phyloP scores from a whole-genome alignment of 805 yeast genomes.

The Candida ponderosae region DNA sequence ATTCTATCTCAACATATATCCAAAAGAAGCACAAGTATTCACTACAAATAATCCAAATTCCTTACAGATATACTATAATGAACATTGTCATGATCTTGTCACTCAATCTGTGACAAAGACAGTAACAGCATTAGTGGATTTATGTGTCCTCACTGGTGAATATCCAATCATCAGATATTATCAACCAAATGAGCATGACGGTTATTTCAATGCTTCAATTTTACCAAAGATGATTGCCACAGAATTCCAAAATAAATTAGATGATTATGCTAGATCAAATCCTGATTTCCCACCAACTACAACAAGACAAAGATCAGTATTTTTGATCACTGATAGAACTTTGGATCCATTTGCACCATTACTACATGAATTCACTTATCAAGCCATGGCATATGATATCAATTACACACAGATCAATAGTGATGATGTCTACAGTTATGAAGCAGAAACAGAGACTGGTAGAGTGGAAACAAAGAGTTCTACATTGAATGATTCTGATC shows the following conservation, averaged over 20 bases:
- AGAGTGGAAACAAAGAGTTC: slow-evolving; percentile 35
- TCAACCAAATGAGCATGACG: slow-evolving; percentile 40
- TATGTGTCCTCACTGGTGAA: slow-evolving; percentile 78
- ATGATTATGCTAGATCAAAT: slow-evolving; percentile 64
- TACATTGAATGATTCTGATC: slow-evolving; percentile 51
- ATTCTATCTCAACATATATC: slow-evolving; percentile 44
- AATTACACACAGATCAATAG: slow-evolving; percentile 34
- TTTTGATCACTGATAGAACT: slow-evolving; percentile 76
- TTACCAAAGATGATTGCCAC: slow-evolving; percentile 66
- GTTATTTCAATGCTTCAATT: slow-evolving; percentile 44
- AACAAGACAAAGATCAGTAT: slow-evolving; percentile 60
- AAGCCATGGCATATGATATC: slow-evolving; percentile 84
- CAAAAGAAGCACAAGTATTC: slow-evolving; percentile 66
- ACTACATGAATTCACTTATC: slow-evolving; percentile 84
- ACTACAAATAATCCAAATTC: slow-evolving; percentile 58
- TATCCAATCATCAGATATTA: slow-evolving; percentile 80
- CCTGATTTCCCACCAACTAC: slow-evolving; percentile 54
- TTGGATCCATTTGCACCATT: slow-evolving; percentile 79
- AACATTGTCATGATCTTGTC: slow-evolving; percentile 53
- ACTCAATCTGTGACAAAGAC: slow-evolving; percentile 48
- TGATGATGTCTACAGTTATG: slow-evolving; percentile 42
- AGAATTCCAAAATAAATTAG: slow-evolving; percentile 62
- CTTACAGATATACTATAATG: slow-evolving; percentile 66
- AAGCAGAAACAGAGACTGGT: slow-evolving; percentile 47
- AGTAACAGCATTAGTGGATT: slow-evolving; percentile 57